Evolutionary conservation across 2,329 filamentous ascomycete species (phyloP).

Genomic region (Aspergillus sp.): DNA sequence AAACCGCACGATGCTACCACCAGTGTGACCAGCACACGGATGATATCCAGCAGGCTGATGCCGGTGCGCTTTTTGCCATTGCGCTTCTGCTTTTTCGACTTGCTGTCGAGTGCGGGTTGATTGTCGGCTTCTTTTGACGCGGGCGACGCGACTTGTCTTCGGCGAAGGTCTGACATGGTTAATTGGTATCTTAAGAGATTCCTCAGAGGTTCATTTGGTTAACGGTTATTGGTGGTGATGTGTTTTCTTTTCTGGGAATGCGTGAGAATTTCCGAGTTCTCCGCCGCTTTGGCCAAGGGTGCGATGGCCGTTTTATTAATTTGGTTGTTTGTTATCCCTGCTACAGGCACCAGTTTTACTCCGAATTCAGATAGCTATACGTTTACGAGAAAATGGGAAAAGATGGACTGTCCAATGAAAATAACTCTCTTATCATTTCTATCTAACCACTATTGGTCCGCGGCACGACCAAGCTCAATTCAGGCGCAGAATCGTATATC

Average conservation of each 20-base stretch:
- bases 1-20: conserved; percentile 60
- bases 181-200: not conserved
- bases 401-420: not conserved
- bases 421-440: not conserved
- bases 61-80: conserved; percentile 10
- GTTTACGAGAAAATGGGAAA: not conserved
- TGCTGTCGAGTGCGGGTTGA: not conserved
- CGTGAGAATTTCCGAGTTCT: not conserved
- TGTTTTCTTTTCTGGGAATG: not conserved
- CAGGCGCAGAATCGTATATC: not conserved
- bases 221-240: not conserved
- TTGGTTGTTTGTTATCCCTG: not conserved
- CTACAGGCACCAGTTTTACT: not conserved
- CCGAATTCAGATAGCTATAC: too few species aligned
- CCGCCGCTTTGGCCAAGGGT: not conserved
- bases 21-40: conserved; percentile 63
- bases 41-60: conserved; percentile 54
- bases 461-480: not conserved
- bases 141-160: conserved; percentile 16
- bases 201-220: not conserved
- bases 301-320: not conserved
- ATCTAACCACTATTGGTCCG: not conserved
- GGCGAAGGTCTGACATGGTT: conserved; percentile 26
- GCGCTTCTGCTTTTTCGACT: conserved; percentile 3
- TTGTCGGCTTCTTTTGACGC: not conserved